Percentiles rank a stretch among this genome's conserved stretches.
phyloP scores from a whole-genome alignment of 352 stramenopile species.

The Globisporangium paddicum region DNA sequence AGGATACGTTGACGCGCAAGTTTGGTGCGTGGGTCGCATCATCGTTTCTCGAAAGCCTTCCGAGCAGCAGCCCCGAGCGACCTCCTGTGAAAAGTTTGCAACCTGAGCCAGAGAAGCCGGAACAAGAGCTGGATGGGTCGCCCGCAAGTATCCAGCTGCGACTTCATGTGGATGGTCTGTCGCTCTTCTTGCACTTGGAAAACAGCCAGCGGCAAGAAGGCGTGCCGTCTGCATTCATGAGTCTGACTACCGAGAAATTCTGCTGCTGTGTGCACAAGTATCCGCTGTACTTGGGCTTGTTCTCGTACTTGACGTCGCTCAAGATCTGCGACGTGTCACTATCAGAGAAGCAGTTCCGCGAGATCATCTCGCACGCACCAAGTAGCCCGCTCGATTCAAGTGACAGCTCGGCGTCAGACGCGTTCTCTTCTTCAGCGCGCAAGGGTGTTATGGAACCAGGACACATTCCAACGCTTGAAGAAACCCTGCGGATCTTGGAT shows the following conservation, averaged over 20 bases:
- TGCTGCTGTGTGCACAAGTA: conserved; percentile 68
- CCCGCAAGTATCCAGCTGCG: conserved; percentile 61
- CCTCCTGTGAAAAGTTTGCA: conserved; percentile 13
- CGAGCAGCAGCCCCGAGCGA: conserved; percentile 7
- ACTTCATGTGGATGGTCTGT: conserved; percentile 65
- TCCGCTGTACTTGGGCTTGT: conserved; percentile 61
- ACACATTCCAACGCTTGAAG: conserved; percentile 54
- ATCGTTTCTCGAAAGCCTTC: conserved; percentile 47
- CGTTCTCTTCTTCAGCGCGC: conserved; percentile 5
- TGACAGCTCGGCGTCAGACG: not conserved
- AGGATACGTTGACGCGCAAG: conserved; percentile 38
- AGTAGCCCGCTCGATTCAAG: not conserved
- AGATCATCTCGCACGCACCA: conserved; percentile 58
- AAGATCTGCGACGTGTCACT: conserved; percentile 68
- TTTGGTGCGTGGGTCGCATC: conserved; percentile 52
- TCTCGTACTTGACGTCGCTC: conserved; percentile 67
- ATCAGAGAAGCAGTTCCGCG: conserved; percentile 49
- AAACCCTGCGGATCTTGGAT: conserved; percentile 52
- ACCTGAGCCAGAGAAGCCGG: conserved; percentile 6
- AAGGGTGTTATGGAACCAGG: conserved; percentile 7
- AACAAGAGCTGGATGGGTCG: conserved; percentile 23
- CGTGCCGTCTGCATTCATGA: conserved; percentile 45
- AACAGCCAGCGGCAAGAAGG: conserved; percentile 26
- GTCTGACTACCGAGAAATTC: conserved; percentile 65
- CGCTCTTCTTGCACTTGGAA: conserved; percentile 58